Percentiles rank a stretch among this genome's conserved stretches.
These are phyloP conservation scores for Aspergillus niger DNA, from an alignment of 2,329 filamentous ascomycete genomes.

Conservation along the genomic window DNA sequence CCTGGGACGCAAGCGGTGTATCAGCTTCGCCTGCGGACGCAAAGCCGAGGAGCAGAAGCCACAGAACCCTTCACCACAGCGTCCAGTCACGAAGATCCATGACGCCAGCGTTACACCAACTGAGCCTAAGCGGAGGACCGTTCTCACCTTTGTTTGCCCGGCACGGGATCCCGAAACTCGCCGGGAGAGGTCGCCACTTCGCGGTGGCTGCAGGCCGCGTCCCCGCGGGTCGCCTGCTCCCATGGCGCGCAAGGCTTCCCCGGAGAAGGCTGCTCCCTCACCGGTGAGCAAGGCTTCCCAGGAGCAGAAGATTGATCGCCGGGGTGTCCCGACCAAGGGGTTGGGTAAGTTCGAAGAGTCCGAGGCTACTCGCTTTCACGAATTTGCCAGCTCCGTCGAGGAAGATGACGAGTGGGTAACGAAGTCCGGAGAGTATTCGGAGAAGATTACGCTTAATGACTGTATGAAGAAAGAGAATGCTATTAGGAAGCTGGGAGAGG, in stretches of 20 bases:
- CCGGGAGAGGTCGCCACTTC: conserved; percentile 31
- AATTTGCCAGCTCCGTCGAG: conserved; percentile 81
- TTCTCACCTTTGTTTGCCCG: conserved; percentile 52
- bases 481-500: conserved; percentile 80
- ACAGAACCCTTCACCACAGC: conserved; percentile 26
- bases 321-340: conserved; percentile 38
- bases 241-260: conserved; percentile 32
- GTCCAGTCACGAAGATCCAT: conserved; percentile 25
- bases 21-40: conserved; percentile 83
- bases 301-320: conserved; percentile 18
- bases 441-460: conserved; percentile 83
- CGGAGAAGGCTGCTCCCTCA: conserved; percentile 17
- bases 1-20: conserved; percentile 78
- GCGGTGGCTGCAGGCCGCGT: conserved; percentile 31
- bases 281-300: conserved; percentile 9
- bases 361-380: conserved; percentile 67
- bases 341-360: conserved; percentile 45
- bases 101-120: conserved; percentile 20
- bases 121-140: conserved; percentile 46
- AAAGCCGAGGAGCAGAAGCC: conserved; percentile 55
- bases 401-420: conserved; percentile 92
- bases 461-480: conserved; percentile 86
- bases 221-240: conserved; percentile 45
- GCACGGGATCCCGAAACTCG: conserved; percentile 33
- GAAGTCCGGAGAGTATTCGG: conserved; percentile 63